Base-by-base conservation (phyloP, 805 yeast genomes). In the Candida succiphila region DNA sequence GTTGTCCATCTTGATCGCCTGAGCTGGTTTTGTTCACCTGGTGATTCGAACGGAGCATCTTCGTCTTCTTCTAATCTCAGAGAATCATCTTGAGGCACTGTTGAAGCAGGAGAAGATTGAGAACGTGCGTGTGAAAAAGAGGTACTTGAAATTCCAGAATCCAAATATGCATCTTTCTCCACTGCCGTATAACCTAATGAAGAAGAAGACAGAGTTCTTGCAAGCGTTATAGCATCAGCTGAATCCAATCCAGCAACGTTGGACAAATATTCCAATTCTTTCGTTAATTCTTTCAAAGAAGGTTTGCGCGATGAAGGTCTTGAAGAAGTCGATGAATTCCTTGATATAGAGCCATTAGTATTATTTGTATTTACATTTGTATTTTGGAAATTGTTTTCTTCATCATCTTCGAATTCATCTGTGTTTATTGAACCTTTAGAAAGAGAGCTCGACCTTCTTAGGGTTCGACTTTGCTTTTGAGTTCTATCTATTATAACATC, bases 221-320 rank as follows among this genome's bases (percentile, higher is more conserved):
- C 95, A 36, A 85, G 62, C 0, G 94, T 75, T 5, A 80, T 78
- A 1, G 95, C 94, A 59, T 85, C 94, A 26, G 78, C 71, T 4
- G 86, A 77, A 34, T 75, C 78, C 54, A 83, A 58, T 0, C 94
- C 92, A 0, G 89, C 94, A 55, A 76, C 63, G 42, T 77, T 79
- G 0, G 89, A 75, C 30, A 87, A 61, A 30, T 69, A 73, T 42
- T 83, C 81, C 35, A 88, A 61, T 53, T 88, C 95, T 39, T 62
- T 72, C 3, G 94, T 79, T 25, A 83, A 66, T 34, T 78, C 84
- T 38, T 72, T 71, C 43, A 83, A 60, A 0, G 89, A 78, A 3
- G 87, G 83, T 45, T 73, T 69, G 2, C 46, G 13, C 17, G 20
- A 5, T 7, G 12, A 17, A 3, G 10, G 13, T 19, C 6, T 28